Percentiles rank a stretch among this genome's conserved stretches.
phyloP scores from a whole-genome alignment of 2,329 filamentous ascomycete genomes.

The Hysterium pulicare region DNA sequence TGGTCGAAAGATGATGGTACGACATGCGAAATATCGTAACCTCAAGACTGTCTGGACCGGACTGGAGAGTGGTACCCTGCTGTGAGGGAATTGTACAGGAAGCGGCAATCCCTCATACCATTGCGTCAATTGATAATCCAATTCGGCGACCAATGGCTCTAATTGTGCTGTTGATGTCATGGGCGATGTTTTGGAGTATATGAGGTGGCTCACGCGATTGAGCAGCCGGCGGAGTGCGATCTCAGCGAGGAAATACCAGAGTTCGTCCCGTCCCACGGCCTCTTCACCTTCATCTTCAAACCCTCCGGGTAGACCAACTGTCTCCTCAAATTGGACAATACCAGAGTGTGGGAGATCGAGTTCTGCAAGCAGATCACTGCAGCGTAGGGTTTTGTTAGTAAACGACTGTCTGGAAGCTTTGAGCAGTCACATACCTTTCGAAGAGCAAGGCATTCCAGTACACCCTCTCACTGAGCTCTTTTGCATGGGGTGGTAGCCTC shows the following conservation, averaged over 20 bases:
- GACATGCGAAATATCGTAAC: conserved; percentile 78
- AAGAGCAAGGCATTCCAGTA: conserved; percentile 83
- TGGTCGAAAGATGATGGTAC: conserved; percentile 81
- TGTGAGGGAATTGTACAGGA: conserved; percentile 74
- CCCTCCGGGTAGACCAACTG: conserved; percentile 71
- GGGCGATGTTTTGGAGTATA: conserved; percentile 65
- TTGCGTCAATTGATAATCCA: conserved; percentile 78
- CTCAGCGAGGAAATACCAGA: conserved; percentile 84
- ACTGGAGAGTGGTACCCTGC: conserved; percentile 63
- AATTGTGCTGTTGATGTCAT: conserved; percentile 69
- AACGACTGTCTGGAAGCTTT: neutral
- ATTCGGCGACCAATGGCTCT: conserved; percentile 73
- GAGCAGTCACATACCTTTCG: conserved; percentile 50
- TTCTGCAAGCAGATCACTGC: conserved; percentile 68
- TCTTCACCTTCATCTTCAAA: conserved; percentile 69
- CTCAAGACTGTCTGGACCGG: conserved; percentile 76
- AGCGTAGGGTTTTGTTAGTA: neutral
- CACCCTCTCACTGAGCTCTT: conserved; percentile 71
- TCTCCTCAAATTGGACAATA: conserved; percentile 77
- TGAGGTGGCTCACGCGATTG: conserved; percentile 74
- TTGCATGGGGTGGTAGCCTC: conserved; percentile 65
- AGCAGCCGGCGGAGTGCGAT: conserved; percentile 74
- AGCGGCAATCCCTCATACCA: conserved; percentile 79
- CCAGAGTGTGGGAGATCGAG: conserved; percentile 79
- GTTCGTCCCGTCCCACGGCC: conserved; percentile 67